Evolutionary conservation across 495 filamentous ascomycete genomes (phyloP).

Genomic region (Cercophora sp.): DNA sequence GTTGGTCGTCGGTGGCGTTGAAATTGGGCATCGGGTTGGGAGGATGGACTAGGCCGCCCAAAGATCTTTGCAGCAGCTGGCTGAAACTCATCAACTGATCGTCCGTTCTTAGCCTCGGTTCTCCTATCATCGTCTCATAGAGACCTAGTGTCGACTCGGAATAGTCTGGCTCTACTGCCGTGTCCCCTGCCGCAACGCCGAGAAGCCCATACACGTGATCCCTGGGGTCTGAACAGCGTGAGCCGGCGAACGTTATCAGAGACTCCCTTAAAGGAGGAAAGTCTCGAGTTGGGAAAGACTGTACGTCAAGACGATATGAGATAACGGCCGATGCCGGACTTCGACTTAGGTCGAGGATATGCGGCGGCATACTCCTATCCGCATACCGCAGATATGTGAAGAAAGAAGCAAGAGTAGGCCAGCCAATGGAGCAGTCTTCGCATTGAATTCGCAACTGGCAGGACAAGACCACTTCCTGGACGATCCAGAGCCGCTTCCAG

Average conservation of each 20-base stretch:
- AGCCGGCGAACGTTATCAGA: not conserved
- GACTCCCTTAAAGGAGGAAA: not conserved
- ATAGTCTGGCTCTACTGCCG: not conserved
- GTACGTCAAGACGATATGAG: not conserved
- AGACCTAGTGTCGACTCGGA: not conserved
- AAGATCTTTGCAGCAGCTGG: not conserved
- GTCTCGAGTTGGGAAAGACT: not conserved
- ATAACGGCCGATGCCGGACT: not conserved
- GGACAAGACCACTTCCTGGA: not conserved
- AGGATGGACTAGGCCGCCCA: not conserved
- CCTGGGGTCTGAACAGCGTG: not conserved
- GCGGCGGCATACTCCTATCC: not conserved
- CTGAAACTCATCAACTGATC: not conserved
- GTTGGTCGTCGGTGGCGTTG: not conserved
- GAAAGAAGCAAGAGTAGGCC: not conserved
- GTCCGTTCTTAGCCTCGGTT: not conserved
- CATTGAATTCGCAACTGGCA: not conserved
- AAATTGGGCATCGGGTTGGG: not conserved
- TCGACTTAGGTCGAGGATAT: not conserved
- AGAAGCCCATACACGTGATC: constrained; percentile 1
- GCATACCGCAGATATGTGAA: not conserved
- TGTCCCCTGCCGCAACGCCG: not conserved
- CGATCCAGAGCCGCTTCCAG: not conserved
- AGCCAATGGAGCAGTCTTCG: not conserved
- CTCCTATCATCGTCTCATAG: not conserved